Evolutionary conservation across 805 yeast species (phyloP).

Genomic region (Clavispora vitiphila): DNA sequence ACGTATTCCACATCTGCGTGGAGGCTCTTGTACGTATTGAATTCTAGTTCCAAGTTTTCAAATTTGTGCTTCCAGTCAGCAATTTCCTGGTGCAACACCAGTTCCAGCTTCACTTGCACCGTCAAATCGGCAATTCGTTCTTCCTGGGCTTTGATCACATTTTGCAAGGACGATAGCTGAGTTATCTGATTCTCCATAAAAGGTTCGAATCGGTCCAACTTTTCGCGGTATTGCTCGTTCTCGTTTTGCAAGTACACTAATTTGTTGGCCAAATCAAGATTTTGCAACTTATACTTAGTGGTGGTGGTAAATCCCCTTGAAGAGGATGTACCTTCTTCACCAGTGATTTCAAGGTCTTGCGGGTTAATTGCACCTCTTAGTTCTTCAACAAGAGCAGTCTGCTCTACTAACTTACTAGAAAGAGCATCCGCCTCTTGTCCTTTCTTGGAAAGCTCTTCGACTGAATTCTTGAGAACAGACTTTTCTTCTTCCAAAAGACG

Average conservation of each 20-base stretch:
- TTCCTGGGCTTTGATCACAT: conserved; percentile 50
- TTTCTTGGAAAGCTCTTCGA: conserved; percentile 6
- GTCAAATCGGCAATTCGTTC: conserved; percentile 38
- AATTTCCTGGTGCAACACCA: conserved; percentile 40
- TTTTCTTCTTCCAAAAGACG: conserved; percentile 39
- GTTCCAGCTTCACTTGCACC: conserved; percentile 38
- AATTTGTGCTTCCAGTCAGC: conserved; percentile 44
- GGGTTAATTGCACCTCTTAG: conserved; percentile 27
- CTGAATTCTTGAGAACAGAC: conserved; percentile 4
- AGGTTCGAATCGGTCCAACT: conserved; percentile 44
- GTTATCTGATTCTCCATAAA: conserved; percentile 49
- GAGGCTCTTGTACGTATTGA: conserved; percentile 34
- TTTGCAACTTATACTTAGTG: conserved; percentile 37
- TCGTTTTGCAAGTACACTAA: conserved; percentile 43
- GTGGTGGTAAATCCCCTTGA: conserved; percentile 25
- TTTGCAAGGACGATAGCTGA: conserved; percentile 49
- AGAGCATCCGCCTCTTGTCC: conserved; percentile 7
- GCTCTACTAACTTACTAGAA: conserved; percentile 18
- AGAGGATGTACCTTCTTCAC: conserved; percentile 12
- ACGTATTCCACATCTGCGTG: conserved; percentile 26
- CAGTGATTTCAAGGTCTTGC: conserved; percentile 15
- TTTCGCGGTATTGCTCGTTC: conserved; percentile 36
- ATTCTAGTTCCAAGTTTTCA: conserved; percentile 41
- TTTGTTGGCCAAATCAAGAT: conserved; percentile 40
- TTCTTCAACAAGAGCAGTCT: conserved; percentile 27